Conservation (phyloP, 2,329 filamentous ascomycete genomes). For the Penicillium sp. region DNA sequence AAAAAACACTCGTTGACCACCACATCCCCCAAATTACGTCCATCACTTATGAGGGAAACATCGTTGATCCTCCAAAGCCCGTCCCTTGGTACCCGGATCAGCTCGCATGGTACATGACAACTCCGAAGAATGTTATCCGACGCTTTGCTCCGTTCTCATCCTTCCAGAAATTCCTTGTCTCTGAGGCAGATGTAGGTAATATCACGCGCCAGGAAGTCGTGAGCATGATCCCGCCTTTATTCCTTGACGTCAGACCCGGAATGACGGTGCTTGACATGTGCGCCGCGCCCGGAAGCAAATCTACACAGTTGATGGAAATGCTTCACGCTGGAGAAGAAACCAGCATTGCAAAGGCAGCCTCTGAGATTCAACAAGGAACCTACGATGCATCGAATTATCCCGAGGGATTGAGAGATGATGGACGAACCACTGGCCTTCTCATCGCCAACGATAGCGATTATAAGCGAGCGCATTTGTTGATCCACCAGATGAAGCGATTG, state of each 20-base stretch:
- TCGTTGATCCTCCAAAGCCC: conserved; percentile 74
- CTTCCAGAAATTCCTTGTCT: conserved; percentile 97
- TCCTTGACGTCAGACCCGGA: conserved; percentile 85
- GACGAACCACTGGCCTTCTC: conserved; percentile 82
- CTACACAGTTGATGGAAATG: conserved; percentile 90
- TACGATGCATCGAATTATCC: conserved; percentile 42
- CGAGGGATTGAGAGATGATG: conserved; percentile 67
- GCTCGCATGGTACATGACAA: conserved; percentile 97
- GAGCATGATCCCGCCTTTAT: conserved; percentile 95
- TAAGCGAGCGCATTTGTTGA: conserved; percentile 92
- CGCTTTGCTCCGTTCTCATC: conserved; percentile 90
- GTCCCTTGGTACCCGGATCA: conserved; percentile 93
- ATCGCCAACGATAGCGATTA: conserved; percentile 97
- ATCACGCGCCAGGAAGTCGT: conserved; percentile 97
- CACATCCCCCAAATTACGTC: conserved; percentile 88
- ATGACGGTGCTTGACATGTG: conserved; percentile 96
- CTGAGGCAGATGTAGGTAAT: conserved; percentile 94
- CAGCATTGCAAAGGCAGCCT: conserved; percentile 68
- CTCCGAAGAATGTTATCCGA: conserved; percentile 90
- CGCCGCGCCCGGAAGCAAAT: conserved; percentile 95
- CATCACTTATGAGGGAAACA: conserved; percentile 77
- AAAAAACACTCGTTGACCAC: conserved; percentile 78
- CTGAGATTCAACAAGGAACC: conserved; percentile 59
- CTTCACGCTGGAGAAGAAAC: conserved; percentile 90
- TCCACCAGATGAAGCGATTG: conserved; percentile 95